A percentile compares a stretch with the other conserved stretches of the same genome.
These are phyloP conservation scores for Leptographium procerum DNA, from an alignment of 2,329 filamentous ascomycete genomes.

Conservation along the genomic window DNA sequence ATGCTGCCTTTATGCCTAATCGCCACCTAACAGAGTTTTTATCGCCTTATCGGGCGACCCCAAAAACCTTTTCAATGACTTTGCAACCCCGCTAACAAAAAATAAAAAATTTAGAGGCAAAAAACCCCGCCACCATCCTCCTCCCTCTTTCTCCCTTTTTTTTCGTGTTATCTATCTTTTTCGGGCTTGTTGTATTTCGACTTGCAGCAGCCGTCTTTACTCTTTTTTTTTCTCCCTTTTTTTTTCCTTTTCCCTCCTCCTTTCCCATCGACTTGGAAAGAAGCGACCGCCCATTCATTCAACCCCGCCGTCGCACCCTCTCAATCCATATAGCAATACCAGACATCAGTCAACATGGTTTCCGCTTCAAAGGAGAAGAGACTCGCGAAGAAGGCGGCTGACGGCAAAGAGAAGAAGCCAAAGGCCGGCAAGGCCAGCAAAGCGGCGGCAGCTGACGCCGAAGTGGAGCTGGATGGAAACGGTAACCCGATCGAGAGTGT, in stretches of 20 bases:
- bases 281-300: background rate
- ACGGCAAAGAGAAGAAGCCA: constrained; percentile 65
- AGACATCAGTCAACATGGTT: constrained; percentile 39
- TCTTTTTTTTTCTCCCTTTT: background rate
- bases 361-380: constrained; percentile 62
- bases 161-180: background rate
- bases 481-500: constrained; percentile 37
- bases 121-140: constrained; percentile 4
- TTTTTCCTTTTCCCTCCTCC: background rate
- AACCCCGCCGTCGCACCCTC: background rate
- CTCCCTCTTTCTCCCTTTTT: background rate
- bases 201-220: background rate
- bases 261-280: background rate
- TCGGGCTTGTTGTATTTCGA: background rate
- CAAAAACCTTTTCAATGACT: constrained; percentile 1
- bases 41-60: constrained; percentile 6
- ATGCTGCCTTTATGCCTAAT: constrained; percentile 9
- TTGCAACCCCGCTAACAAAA: constrained; percentile 4
- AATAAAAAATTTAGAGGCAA: constrained; percentile 2
- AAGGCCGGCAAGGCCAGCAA: constrained; percentile 40
- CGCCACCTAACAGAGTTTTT: constrained; percentile 1
- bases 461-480: constrained; percentile 51
- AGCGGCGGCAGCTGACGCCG: constrained; percentile 48
- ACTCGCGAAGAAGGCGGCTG: constrained; percentile 58
- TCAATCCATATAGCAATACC: background rate